These are phyloP conservation scores for Tricholoma bakamatsutake DNA, from an alignment of 768 basidiomycete species.

Conservation along the genomic window DNA sequence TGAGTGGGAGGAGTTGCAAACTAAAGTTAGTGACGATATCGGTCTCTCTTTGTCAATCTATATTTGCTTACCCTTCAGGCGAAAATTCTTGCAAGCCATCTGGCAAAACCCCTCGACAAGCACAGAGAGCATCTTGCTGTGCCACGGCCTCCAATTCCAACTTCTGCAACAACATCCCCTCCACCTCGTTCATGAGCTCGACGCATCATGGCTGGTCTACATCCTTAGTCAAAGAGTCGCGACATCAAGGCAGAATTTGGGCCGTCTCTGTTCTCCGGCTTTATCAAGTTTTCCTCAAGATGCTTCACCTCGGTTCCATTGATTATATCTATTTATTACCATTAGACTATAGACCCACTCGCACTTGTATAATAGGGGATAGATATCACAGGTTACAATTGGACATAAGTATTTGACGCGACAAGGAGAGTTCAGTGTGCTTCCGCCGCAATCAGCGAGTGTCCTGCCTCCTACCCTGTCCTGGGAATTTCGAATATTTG, in stretches of 20 bases:
- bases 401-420: background rate
- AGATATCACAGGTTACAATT: background rate
- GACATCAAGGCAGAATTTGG: background rate
- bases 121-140: conserved; percentile 34
- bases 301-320: background rate
- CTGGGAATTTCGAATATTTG: conserved; percentile 1
- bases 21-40: conserved; percentile 41
- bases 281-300: background rate
- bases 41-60: conserved; percentile 1
- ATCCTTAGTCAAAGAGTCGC: background rate
- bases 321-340: conserved; percentile 8
- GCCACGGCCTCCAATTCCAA: conserved; percentile 21
- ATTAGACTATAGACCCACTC: conserved; percentile 6
- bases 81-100: conserved; percentile 34
- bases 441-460: background rate
- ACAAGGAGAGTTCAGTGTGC: background rate
- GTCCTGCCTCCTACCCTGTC: no score
- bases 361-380: background rate
- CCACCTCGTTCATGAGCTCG: conserved; percentile 18
- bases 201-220: background rate
- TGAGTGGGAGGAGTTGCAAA: conserved; percentile 61
- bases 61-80: conserved; percentile 26
- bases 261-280: background rate
- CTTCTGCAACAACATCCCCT: conserved; percentile 28
- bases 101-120: conserved; percentile 38